Conservation (phyloP, 2,329 filamentous ascomycete genomes). For the Diaporthe sp. region DNA sequence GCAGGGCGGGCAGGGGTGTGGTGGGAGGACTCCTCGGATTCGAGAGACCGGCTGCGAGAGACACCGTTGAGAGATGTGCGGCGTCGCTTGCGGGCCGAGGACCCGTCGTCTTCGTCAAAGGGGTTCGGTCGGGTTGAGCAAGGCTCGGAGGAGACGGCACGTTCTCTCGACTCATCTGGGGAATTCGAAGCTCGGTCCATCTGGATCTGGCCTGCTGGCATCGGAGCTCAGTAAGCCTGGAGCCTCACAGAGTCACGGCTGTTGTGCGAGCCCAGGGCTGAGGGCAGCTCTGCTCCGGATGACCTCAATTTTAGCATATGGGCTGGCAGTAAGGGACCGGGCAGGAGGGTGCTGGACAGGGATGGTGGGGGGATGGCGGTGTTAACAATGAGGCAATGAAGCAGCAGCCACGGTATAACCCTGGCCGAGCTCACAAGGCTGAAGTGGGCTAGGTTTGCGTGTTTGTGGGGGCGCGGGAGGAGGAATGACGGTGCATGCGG, state of each 20-base stretch:
- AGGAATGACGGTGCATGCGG: slow-evolving; percentile 7
- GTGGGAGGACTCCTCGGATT: slow-evolving; percentile 43
- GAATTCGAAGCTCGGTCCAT: slow-evolving; percentile 64
- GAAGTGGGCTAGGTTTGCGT: slow-evolving; percentile 28
- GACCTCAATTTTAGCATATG: slow-evolving; percentile 67
- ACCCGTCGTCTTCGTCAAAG: slow-evolving; percentile 67
- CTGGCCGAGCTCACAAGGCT: slow-evolving; percentile 28
- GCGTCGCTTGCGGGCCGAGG: slow-evolving; percentile 67
- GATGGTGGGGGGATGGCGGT: slow-evolving; percentile 31
- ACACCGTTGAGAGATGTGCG: slow-evolving; percentile 65
- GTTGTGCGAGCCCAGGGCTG: slow-evolving; percentile 62
- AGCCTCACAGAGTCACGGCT: slow-evolving; percentile 62
- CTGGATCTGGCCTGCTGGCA: slow-evolving; percentile 53
- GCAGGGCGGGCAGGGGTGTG: slow-evolving; percentile 9
- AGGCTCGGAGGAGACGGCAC: slow-evolving; percentile 71
- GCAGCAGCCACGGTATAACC: slow-evolving; percentile 4
- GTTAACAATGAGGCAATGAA: slow-evolving; percentile 26
- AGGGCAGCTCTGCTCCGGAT: slow-evolving; percentile 51
- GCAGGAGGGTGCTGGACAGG: slow-evolving; percentile 37
- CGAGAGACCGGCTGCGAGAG: slow-evolving; percentile 64
- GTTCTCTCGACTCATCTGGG: slow-evolving; percentile 62
- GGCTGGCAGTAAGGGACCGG: slow-evolving; percentile 39
- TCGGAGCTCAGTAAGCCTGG: slow-evolving; percentile 51
- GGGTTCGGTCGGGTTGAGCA: slow-evolving; percentile 72
- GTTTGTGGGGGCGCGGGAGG: slow-evolving; percentile 20